Base-by-base conservation (phyloP, 192 early-diverging fungal species). In the Linnemannia exigua region DNA sequence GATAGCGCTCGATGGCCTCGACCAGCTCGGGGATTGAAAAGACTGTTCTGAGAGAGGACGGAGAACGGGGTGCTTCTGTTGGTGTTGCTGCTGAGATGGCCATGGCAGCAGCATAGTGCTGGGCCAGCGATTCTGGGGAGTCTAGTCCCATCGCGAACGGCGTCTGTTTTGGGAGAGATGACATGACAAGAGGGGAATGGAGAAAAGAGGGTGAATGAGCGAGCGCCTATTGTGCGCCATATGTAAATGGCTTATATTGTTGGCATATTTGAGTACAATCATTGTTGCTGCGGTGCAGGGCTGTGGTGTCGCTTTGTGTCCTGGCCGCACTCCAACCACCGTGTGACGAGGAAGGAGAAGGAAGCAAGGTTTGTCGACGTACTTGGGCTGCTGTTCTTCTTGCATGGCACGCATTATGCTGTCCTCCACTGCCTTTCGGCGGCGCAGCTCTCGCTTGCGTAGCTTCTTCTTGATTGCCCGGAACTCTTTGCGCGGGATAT, bases 21-120 rank as follows among this genome's bases (percentile, higher is more conserved):
- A 50, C 50, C 2, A 83, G 63, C 31, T 83, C 81, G 5, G 76
- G 81, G 38, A 83, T 74, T 12, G 80, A 82, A 37, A 82, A 82
- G 47, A 82, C 74, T 2, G 3, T 33, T 25, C 25, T 31, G 14
- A 63, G 28, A n/a, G 58, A 25, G 2, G 28, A 63, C 1, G 25
- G 1, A 3, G 9, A 12, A 3, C 4, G 58, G n/a, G 25, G 8
- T 0, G 58, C 25, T 31, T n/a, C 12, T 28, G 25, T 12, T n/a
- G n/a, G 22, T 7, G 52, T 25, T 20, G 54, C n/a, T 5, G 54
- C n/a, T 12, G 58, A n/a, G 11, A 63, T 1, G 28, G 58, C 31
- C 12, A 63, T 31, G 25, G 28, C 58, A 25, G 52, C 15, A 14
- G 58, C 58, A 12, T 31, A 63, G 15, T 63, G 22, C 58, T 31